Percentiles rank a stretch among this genome's conserved stretches.
Conservation (phyloP, 2,329 filamentous ascomycete genomes). For the Aspergillus melleus region DNA sequence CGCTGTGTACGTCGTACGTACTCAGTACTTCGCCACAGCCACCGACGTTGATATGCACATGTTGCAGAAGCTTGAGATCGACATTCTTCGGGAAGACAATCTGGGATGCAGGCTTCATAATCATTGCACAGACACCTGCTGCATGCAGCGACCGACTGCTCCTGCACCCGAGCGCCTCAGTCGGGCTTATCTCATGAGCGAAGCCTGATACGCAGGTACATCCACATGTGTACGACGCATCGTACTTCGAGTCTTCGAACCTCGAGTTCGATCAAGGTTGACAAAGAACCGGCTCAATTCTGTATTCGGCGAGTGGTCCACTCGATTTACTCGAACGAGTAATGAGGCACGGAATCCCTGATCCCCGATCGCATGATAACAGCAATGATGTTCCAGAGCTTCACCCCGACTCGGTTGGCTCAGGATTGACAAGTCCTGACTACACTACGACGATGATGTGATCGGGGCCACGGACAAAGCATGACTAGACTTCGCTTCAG, state of each 20-base stretch:
- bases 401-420: neutral
- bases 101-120: neutral
- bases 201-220: neutral
- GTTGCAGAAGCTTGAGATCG: slow-evolving; percentile 1
- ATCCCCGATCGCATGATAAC: neutral
- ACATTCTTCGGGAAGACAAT: slow-evolving; percentile 1
- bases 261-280: too few species aligned
- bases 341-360: neutral
- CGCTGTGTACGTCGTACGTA: neutral
- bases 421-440: neutral
- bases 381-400: neutral
- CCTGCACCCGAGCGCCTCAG: neutral
- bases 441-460: neutral
- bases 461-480: neutral
- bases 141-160: slow-evolving; percentile 3
- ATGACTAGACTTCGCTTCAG: neutral
- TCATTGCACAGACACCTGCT: neutral
- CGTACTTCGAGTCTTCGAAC: too few species aligned
- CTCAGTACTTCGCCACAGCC: slow-evolving; percentile 4
- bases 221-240: too few species aligned
- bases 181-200: neutral
- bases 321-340: neutral
- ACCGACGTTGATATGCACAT: neutral
- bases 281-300: neutral
- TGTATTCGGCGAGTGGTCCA: neutral